Conservation (phyloP, 371 early-diverging fungal species). For the Mucor mucedo region DNA sequence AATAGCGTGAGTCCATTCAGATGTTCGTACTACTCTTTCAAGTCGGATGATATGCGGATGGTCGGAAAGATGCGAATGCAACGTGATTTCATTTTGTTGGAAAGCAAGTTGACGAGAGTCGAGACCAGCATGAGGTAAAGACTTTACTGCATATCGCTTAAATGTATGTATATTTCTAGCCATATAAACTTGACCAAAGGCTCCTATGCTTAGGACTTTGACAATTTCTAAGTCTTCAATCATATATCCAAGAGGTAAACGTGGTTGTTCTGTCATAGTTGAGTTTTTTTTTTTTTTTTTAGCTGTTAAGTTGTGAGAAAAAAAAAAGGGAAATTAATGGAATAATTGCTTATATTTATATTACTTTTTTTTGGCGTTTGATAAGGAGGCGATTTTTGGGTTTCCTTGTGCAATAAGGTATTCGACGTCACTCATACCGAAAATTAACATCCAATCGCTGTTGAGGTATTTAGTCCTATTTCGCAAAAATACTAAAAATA, state of each 20-base stretch:
- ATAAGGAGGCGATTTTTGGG: background rate
- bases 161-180: conserved; percentile 45
- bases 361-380: conserved; percentile 5
- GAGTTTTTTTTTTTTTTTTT: conserved; percentile 5
- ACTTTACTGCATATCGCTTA: conserved; percentile 67
- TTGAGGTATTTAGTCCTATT: background rate
- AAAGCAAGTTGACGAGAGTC: conserved; percentile 62
- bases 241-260: conserved; percentile 35
- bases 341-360: conserved; percentile 12
- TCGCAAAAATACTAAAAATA: background rate
- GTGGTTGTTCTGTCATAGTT: conserved; percentile 9
- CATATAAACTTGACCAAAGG: conserved; percentile 75
- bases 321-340: background rate
- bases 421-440: background rate
- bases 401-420: background rate
- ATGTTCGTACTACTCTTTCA: conserved; percentile 65
- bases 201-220: conserved; percentile 70
- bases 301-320: conserved; percentile 2
- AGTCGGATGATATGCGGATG: conserved; percentile 80
- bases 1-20: conserved; percentile 72
- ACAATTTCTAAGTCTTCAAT: conserved; percentile 45
- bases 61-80: conserved; percentile 67
- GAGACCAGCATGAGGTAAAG: conserved; percentile 65
- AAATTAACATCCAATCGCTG: no score
- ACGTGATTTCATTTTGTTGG: conserved; percentile 74